phyloP scores from a whole-genome alignment of 2,329 filamentous ascomycete genomes.

The Microcyclospora tardicrescens region DNA sequence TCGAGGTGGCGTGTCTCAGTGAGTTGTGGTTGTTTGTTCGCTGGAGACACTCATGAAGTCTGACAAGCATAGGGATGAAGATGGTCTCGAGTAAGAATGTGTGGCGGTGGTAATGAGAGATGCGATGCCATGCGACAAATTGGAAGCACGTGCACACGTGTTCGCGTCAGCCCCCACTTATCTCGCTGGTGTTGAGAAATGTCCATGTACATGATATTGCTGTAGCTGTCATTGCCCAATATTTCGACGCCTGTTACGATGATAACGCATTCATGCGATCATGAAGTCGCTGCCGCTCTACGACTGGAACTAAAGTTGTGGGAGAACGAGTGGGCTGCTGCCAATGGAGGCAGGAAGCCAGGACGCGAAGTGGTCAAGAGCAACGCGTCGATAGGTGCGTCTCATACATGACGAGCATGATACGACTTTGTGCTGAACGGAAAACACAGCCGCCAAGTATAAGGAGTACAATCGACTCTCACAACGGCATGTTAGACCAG shows the following conservation, averaged over 20 bases:
- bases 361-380: conserved; percentile 63
- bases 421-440: conserved; percentile 7
- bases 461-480: conserved; percentile 60
- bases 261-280: conserved; percentile 1
- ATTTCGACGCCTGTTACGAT: not conserved
- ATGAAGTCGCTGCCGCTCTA: conserved; percentile 24
- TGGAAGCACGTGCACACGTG: not conserved
- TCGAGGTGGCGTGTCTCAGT: too few relatives aligned
- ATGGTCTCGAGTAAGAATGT: too few relatives aligned
- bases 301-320: conserved; percentile 60
- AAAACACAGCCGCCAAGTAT: conserved; percentile 52
- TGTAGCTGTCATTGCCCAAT: too few relatives aligned
- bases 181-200: not conserved
- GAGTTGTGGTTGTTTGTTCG: too few relatives aligned
- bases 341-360: conserved; percentile 55
- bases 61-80: too few relatives aligned
- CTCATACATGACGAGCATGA: not conserved
- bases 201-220: too few relatives aligned
- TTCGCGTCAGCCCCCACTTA: not conserved
- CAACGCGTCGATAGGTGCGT: conserved; percentile 54
- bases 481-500: conserved; percentile 32
- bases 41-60: too few relatives aligned
- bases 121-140: too few relatives aligned
- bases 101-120: too few relatives aligned
- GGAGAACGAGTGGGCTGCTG: conserved; percentile 54